Evolutionary conservation across 352 stramenopile species (phyloP).

Genomic region (Pythium volutum): DNA sequence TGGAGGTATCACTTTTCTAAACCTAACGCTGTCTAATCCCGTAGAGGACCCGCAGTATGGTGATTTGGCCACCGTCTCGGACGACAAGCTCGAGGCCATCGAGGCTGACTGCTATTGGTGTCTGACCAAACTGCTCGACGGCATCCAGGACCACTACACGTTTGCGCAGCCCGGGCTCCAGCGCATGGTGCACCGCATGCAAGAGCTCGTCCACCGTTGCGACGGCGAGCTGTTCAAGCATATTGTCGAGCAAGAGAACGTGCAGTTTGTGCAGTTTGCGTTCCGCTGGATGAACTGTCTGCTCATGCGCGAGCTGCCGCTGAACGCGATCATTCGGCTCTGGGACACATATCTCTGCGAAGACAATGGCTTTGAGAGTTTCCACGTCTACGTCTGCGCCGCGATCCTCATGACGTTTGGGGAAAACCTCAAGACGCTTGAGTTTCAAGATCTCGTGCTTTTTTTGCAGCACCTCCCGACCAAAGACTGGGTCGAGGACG

Average conservation of each 20-base stretch:
- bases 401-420: conserved; percentile 98
- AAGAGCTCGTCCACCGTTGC: conserved; percentile 96
- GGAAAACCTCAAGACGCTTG: conserved; percentile 92
- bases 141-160: conserved; percentile 99
- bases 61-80: conserved; percentile 63
- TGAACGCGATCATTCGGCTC: conserved; percentile 94
- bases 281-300: conserved; percentile 99
- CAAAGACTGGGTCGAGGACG: conserved; percentile 94
- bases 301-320: conserved; percentile 95
- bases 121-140: conserved; percentile 97
- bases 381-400: conserved; percentile 99
- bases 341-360: conserved; percentile 99
- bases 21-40: conserved; percentile 9
- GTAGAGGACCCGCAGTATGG: conserved; percentile 72
- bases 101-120: conserved; percentile 99
- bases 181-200: conserved; percentile 97
- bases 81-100: conserved; percentile 75
- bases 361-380: conserved; percentile 98
- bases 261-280: conserved; percentile 99
- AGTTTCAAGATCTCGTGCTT: conserved; percentile 97
- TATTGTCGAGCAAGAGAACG: conserved; percentile 89
- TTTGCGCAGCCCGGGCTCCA: conserved; percentile 97
- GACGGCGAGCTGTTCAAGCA: conserved; percentile 95
- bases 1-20: no score
- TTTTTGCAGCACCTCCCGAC: conserved; percentile 97